Evolutionary conservation across 805 yeast species (phyloP), one percentile per base, ranked within the genome.

Genomic region (Scheffersomyces stipitis): DNA sequence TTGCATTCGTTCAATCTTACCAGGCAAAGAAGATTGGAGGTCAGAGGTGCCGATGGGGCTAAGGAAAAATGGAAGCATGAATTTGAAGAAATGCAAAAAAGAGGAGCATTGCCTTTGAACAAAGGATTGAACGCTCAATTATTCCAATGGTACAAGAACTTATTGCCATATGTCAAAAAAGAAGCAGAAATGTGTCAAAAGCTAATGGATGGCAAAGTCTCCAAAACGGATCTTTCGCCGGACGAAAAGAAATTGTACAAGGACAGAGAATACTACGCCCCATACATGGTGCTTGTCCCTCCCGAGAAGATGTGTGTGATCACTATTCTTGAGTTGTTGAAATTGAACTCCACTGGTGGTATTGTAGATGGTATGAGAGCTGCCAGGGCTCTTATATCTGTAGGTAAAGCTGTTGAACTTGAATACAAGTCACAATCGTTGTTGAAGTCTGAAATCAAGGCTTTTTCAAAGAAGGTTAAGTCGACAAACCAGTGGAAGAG

Each of bases 11-110:
- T 83, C 47, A 90, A 93, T 48, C 77, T 76, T 38, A 78, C 77
- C 17, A 78, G 99, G 56, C 96, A 93, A 58, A 67, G 76, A 31
- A 75, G 75, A 20, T 57, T 93, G 22, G 99, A 93, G 60, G 67
- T 78, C 14, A 75, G 84, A 40, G 91, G 96, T 3, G 69, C 86
- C 1, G 90, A 85, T 45, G 90, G 91, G 1, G 95, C 98, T 0
- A 79, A 77, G 44, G 87, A 83, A 51, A 83, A 86, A 58, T 91
- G 99, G 99, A 82, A 79, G 56, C 82, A 81, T 48, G 90, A 82
- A 45, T 83, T 77, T 48, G 95, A 87, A 49, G 80, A 76, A 36
- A 71, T 80, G 52, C 69, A 70, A 40, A 69, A 73, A 32, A 71
- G 83, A 46, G 87, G 87, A 15, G 78, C 72, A 9, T 53, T 76